Evolutionary conservation across 176 grass and related monocot genomes (phyloP).

Genomic region (Alloteropsis semialata): DNA sequence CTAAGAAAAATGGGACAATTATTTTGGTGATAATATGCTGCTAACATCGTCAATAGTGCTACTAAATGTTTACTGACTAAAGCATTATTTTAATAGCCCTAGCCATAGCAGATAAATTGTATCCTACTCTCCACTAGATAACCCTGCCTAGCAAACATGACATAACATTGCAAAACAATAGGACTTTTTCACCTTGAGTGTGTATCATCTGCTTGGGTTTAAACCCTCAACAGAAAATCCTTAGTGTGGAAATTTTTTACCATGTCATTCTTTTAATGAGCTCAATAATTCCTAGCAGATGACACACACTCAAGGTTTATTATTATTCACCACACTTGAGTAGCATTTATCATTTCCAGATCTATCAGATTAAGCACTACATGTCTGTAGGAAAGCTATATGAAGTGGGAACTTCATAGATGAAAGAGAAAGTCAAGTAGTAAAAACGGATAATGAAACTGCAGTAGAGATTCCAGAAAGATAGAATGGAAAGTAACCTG

Average conservation of each 20-base stretch:
- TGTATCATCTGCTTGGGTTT: neutral
- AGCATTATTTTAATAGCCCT: neutral
- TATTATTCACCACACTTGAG: neutral
- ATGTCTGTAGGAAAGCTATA: neutral
- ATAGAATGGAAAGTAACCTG: slow-evolving; percentile 50
- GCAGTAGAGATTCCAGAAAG: neutral
- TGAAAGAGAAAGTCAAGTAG: neutral
- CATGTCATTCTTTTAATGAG: neutral
- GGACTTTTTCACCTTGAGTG: neutral
- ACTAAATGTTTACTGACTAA: neutral
- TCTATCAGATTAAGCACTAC: neutral
- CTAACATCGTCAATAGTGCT: neutral
- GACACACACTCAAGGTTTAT: neutral
- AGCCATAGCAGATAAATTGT: neutral
- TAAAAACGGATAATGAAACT: neutral
- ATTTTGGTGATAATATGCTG: neutral
- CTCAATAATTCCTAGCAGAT: neutral
- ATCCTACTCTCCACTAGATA: neutral
- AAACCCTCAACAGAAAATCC: no score
- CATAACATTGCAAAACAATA: neutral
- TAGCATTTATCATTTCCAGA: neutral
- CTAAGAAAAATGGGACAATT: neutral
- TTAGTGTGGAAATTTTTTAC: no score
- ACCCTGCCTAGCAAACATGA: neutral
- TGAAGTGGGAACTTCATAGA: neutral